Percentiles rank a stretch among this genome's conserved stretches.
phyloP scores from a whole-genome alignment of 75 land plant species.

The Pinus albicaulis region DNA sequence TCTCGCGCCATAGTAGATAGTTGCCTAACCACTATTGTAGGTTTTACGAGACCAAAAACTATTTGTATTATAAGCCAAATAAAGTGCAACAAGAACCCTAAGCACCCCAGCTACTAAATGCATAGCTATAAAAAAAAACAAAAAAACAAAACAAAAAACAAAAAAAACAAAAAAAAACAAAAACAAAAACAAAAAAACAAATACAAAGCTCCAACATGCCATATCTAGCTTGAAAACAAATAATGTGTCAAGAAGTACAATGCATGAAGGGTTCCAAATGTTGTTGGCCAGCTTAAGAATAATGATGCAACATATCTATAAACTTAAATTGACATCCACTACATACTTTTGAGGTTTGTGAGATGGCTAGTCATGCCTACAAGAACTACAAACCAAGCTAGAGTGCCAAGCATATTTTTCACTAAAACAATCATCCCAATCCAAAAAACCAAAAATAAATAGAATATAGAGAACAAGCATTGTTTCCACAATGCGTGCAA shows the following conservation, averaged over 20 bases:
- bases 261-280: slow-evolving; percentile 30
- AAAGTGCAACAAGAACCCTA: slow-evolving; percentile 26
- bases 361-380: slow-evolving; percentile 43
- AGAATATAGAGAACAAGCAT: slow-evolving; percentile 41
- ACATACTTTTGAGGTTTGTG: slow-evolving; percentile 27
- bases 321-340: slow-evolving; percentile 35
- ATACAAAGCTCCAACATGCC: slow-evolving; percentile 43
- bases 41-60: too few species aligned
- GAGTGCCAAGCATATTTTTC: slow-evolving; percentile 47
- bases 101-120: slow-evolving; percentile 37
- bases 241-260: slow-evolving; percentile 37
- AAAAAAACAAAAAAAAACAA: too few species aligned
- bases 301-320: slow-evolving; percentile 23
- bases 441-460: slow-evolving; percentile 27
- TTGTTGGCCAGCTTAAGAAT: slow-evolving; percentile 39
- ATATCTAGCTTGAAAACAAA: slow-evolving; percentile 43
- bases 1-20: slow-evolving; percentile 22
- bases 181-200: too few species aligned
- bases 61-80: slow-evolving; percentile 43
- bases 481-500: slow-evolving; percentile 41
- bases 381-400: slow-evolving; percentile 51
- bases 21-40: too few species aligned
- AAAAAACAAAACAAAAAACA: too few species aligned
- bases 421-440: slow-evolving; percentile 46
- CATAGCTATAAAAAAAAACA: too few species aligned